Evolutionary conservation across 2,329 filamentous ascomycete species (phyloP).

Genomic region (Aureobasidium melanogenum): DNA sequence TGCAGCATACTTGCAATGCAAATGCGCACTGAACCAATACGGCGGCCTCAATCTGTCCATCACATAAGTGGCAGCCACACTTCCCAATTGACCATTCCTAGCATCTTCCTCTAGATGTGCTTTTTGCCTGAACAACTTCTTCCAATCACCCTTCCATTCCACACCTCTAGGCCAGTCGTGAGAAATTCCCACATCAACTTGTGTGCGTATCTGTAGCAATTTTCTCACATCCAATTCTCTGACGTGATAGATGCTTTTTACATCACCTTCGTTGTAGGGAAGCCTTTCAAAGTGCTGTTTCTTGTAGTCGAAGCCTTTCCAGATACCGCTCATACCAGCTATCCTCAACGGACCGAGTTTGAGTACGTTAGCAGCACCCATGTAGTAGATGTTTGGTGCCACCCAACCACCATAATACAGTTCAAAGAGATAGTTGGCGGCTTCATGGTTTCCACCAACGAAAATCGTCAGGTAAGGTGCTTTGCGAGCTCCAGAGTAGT

Average conservation of each 20-base stretch:
- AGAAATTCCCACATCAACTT: conserved; percentile 83
- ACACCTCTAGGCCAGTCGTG: conserved; percentile 91
- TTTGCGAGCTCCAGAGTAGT: conserved; percentile 69
- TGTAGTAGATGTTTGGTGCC: conserved; percentile 92
- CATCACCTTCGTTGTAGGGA: conserved; percentile 68
- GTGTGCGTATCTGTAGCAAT: conserved; percentile 71
- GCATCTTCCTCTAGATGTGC: conserved; percentile 69
- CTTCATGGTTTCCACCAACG: conserved; percentile 91
- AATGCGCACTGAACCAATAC: conserved; percentile 84
- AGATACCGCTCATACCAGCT: conserved; percentile 85
- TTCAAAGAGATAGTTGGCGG: conserved; percentile 81
- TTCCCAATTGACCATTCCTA: conserved; percentile 65
- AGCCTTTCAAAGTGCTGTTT: conserved; percentile 77
- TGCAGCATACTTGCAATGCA: conserved; percentile 82
- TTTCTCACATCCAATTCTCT: conserved; percentile 88
- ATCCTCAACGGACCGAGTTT: conserved; percentile 78
- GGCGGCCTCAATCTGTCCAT: conserved; percentile 72
- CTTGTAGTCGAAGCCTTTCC: conserved; percentile 82
- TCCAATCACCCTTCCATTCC: conserved; percentile 66
- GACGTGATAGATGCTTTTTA: conserved; percentile 80
- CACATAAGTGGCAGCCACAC: conserved; percentile 66
- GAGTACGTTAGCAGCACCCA: conserved; percentile 85
- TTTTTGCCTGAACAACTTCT: conserved; percentile 63
- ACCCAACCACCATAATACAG: conserved; percentile 96
- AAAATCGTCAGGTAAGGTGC: conserved; percentile 90